Evolutionary conservation across 495 filamentous ascomycete genomes (phyloP), one percentile per base, ranked within the genome.

Genomic region (Penicillium manginii): DNA sequence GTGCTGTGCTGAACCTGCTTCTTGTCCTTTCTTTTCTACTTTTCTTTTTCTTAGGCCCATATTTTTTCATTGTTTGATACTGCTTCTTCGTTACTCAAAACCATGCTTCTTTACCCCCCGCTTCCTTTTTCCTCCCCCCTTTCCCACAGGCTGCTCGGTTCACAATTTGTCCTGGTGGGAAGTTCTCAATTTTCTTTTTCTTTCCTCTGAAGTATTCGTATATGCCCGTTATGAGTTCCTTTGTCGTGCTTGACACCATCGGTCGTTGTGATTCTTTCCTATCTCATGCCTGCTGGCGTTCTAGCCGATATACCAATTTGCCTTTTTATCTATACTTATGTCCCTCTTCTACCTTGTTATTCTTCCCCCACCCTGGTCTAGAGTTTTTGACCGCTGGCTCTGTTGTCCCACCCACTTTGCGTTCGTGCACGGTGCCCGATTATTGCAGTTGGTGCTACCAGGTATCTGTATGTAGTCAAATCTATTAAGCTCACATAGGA

Each of bases 241-340:
- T 64, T 49, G 23, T 32, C 37, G 54, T 52, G 37, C 26, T 46
- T 64, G 66, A 67, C 60, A 57, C 43, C 54, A 61, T 58, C 29
- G 23, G 42, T 57, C 51, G 58, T 61, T 60, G 55, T 43, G 51
- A 42, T 65, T 18, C 55, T 60, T 55, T 66, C 46, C 17, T 56
- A 21, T 59, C 32, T 51, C 42, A 50, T 64, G 47, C 56, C 59
- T 65, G 59, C 57, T 62, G 67, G 65, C 59, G 63, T 73, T 68
- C 51, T 63, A 60, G 65, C 62, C 60, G 58, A 64, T 64, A 71
- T 74, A 71, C 68, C 68, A 69, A 68, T 71, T 71, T 67, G 60
- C 52, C 40, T 57, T 67, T 52, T 50, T 47, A 29, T 22, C 21
- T 19, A 8, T 47, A 1, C 45, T 47, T 10, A 6, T 15, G 10